Evolutionary conservation across 2,329 filamentous ascomycete genomes (phyloP), one percentile per base, ranked within the genome.

Genomic region (Penicillium decumbens): DNA sequence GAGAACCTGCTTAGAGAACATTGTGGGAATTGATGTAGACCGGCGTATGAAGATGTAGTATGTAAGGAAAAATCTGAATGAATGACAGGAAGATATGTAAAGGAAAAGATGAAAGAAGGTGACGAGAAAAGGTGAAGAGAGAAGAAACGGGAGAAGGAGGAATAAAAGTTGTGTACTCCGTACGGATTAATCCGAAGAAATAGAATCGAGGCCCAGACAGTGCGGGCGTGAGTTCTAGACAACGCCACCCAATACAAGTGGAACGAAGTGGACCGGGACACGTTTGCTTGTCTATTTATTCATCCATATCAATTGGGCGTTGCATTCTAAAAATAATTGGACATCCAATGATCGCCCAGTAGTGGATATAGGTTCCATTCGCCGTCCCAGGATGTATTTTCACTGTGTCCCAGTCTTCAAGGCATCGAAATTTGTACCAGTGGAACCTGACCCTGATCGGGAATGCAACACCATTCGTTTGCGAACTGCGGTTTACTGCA

Each of bases 1-100:
- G 50, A 71, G 58, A 45, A 65, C 53, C 32, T 66, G 57, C 43
- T 64, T 58, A 53, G 62, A 55, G 45, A 68, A 64, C 65, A 69
- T 68, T 35, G 51, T 69, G 62, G 43, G n/a, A 41, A 48, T 49
- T 29, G 38, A 18, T 38, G 57, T 44, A 32, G 47, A 56, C 49
- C 48, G 47, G 47, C 44, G 41, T 41, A 23, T 30, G 18, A 39
- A 45, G 23, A 43, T 51, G 45, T 38, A 43, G 10, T 24, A 43
- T 20, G 25, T 42, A 37, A 49, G 15, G 43, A 39, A 56, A 53
- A 45, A 47, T 39, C 25, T 25, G 20, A 56, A 41, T 32, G 40
- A 41, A 18, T 27, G 38, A 25, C 38, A 25, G 24, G 12, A 27
- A 39, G 24, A 33, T 50, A 39, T 24, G 27, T 25, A 30, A 41